Evolutionary conservation across 2,329 filamentous ascomycete genomes (phyloP), one percentile per base, ranked within the genome.

Genomic region (Arachnomyces sp.): DNA sequence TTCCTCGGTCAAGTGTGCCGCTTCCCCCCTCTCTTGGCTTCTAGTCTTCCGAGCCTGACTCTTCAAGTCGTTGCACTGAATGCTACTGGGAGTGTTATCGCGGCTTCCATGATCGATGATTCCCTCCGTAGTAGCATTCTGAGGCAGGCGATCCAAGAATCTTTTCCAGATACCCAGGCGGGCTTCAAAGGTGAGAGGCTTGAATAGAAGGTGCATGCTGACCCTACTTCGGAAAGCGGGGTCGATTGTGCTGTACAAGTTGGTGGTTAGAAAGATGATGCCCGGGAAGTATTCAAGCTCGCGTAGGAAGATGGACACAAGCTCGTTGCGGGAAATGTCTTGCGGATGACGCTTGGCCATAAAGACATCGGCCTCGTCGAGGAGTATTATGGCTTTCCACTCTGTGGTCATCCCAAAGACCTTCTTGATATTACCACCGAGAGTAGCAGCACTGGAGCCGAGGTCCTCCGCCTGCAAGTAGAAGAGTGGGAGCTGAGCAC

Each of bases 171-270:
- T 57, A 2, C 54, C 45, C 37, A 55, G 53, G 18, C 69, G 59
- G 2, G 68, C 63, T 8, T 63, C 59, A 2, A 52, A 46, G 3
- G 50, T 48, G 12, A 75, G 60, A 3, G 62, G 45, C 16, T 57
- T 52, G 59, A 73, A 73, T 17, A 68, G 55, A 21, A 74, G 56
- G 47, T 73, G 66, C 42, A 74, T 52, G 49, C 66, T 67, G 35
- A 73, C 65, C 13, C 69, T 61, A 40, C 67, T 70, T 35, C 65
- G 61, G 52, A 62, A 61, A 2, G 59, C 59, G 2, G 39, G 43
- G 41, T 62, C 57, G 38, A 62, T 60, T 30, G 49, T 54, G n/a
- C 50, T 44, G 28, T 51, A 51, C 14, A 57, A 53, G 34, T 60
- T 60, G 4, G 54, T 59, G 12, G 55, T 58, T 1, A 59, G 44